Evolutionary conservation across 768 basidiomycete genomes (phyloP), one percentile per base, ranked within the genome.

Genomic region (Baorangia bicolor): DNA sequence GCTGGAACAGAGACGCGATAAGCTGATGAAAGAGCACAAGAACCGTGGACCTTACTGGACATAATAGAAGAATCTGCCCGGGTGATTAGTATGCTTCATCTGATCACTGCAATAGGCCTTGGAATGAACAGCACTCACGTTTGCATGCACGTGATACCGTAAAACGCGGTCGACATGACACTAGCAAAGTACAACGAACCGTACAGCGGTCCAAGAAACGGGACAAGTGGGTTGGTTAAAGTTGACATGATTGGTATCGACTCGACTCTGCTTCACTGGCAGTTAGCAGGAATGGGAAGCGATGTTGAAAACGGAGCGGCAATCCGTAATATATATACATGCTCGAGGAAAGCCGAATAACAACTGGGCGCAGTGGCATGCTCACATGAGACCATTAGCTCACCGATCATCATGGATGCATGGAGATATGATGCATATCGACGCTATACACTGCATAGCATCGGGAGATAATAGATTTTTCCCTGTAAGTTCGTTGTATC

Each of bases 111-210:
- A 11, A 37, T 35, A 7, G 10, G 4, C 5, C 20, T 27, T 9
- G 1, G 27, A 31, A 34, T 23, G 21, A 25, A 23, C 5, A 18
- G 14, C 3, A 47, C 57, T 38, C 39, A 60, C 59, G 57, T 42
- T 52, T 60, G 59, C 51, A 59, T 54, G 28, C 59, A 59, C 14
- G 51, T 13, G 6, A 47, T 7, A 2, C 58, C 52, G 0, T 60
- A 60, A 47, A 60, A 23, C 5, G 25, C 35, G 0, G 52, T 48
- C 2, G 57, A 40, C 25, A 48, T 5, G 23, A 59, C 2, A 3
- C 18, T 20, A 23, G 48, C 11, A 34, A 55, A 43, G 43, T 42
- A 60, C 39, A 55, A 27, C 0, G 51, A 20, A 18, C 35, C 23
- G 4, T 47, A 60, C 10, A 55, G 7, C 6, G 20, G 18, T n/a